A percentile compares a stretch with the other conserved stretches of the same genome.
Conservation (phyloP, 768 basidiomycete species). For the Candolleomyces eurysporus region DNA sequence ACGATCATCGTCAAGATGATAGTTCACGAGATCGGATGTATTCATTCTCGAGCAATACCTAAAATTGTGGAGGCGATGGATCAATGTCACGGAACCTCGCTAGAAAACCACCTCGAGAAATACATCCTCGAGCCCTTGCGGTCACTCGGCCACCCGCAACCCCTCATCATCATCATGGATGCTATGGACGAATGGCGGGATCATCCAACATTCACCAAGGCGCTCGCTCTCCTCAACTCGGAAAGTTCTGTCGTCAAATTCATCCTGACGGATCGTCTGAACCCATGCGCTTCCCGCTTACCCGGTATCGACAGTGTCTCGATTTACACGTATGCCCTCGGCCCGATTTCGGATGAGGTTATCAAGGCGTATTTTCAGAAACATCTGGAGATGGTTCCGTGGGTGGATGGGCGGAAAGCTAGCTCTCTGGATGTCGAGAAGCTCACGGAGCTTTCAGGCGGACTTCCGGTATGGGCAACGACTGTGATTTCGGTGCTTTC, state of each 20-base stretch:
- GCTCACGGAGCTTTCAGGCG: no score
- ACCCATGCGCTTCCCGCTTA: background rate
- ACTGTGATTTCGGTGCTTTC: no score
- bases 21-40: conserved; percentile 1
- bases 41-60: conserved; percentile 1
- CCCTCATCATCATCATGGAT: conserved; percentile 8
- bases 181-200: conserved; percentile 9
- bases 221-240: background rate
- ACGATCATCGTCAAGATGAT: conserved; percentile 9
- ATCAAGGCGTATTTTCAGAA: no score
- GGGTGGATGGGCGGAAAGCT: no score
- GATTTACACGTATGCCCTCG: no score
- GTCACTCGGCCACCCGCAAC: background rate
- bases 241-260: background rate
- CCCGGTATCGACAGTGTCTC: no score
- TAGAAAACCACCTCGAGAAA: background rate
- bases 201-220: background rate
- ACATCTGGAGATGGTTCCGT: no score
- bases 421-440: no score
- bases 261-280: background rate
- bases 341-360: no score
- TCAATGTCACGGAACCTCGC: background rate
- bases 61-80: background rate
- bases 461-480: no score
- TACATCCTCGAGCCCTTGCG: conserved; percentile 2